phyloP scores from a whole-genome alignment of 257 asterid species.

The Lavandula angustifolia region DNA sequence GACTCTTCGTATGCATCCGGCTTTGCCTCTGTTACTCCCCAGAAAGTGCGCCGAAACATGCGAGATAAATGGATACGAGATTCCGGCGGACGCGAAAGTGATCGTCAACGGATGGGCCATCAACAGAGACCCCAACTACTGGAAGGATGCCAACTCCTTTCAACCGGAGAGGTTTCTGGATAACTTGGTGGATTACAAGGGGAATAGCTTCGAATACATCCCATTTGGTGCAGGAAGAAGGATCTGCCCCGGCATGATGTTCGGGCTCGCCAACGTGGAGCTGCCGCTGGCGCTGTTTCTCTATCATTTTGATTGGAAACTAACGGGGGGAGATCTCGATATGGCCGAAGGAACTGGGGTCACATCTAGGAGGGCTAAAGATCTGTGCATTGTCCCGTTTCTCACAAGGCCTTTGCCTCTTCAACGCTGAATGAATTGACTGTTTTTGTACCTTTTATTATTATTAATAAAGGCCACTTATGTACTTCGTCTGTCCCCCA shows the following conservation, averaged over 20 bases:
- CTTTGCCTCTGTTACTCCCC: conserved; percentile 30
- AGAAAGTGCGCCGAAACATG: conserved; percentile 22
- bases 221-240: conserved; percentile 39
- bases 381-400: neutral
- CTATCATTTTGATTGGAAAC: conserved; percentile 37
- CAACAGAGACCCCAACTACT: conserved; percentile 31
- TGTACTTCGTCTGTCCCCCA: no score
- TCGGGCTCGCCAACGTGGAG: conserved; percentile 32
- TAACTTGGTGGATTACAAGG: conserved; percentile 20
- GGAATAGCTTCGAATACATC: conserved; percentile 10
- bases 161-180: conserved; percentile 36
- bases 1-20: conserved; percentile 33
- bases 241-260: conserved; percentile 33
- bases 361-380: neutral
- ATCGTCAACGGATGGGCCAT: conserved; percentile 33
- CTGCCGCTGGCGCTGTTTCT: conserved; percentile 26
- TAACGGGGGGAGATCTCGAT: conserved; percentile 20
- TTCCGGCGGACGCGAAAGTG: conserved; percentile 12
- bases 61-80: conserved; percentile 27
- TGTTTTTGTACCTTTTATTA: no score
- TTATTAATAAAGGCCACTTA: no score
- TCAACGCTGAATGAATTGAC: no score
- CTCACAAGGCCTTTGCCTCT: conserved; percentile 7
- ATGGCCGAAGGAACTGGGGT: conserved; percentile 25
- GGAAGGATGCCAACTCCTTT: conserved; percentile 27